Conservation (phyloP, 352 stramenopile genomes). For the Pythium insidiosum region DNA sequence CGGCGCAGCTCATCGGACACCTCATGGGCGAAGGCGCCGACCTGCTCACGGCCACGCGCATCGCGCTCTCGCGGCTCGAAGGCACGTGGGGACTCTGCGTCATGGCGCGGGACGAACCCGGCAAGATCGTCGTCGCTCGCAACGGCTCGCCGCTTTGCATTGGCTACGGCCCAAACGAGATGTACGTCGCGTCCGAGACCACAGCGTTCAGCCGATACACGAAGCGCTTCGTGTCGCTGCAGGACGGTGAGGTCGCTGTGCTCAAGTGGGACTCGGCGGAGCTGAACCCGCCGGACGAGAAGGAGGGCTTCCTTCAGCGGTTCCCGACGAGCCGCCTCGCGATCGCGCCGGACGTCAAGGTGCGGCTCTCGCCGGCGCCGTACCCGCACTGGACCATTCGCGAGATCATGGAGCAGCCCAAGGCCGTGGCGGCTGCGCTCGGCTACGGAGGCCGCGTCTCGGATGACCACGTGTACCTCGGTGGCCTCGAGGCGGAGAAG, state of each 20-base stretch:
- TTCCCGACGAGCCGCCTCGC: constrained; percentile 87
- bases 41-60: constrained; percentile 83
- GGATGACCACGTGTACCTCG: constrained; percentile 90
- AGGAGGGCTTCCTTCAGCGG: constrained; percentile 71
- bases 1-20: constrained; percentile 95
- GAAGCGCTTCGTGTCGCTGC: constrained; percentile 97
- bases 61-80: constrained; percentile 88
- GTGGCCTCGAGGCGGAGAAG: constrained; percentile 89
- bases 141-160: constrained; percentile 94
- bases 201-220: constrained; percentile 93
- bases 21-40: constrained; percentile 82
- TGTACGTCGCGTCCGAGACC: constrained; percentile 96
- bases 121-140: constrained; percentile 96
- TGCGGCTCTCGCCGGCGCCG: constrained; percentile 89
- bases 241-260: constrained; percentile 94
- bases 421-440: constrained; percentile 91
- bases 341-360: constrained; percentile 91
- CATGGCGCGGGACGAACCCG: constrained; percentile 86
- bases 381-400: constrained; percentile 97
- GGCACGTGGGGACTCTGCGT: constrained; percentile 96
- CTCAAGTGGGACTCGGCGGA: constrained; percentile 90
- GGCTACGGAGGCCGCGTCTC: constrained; percentile 93
- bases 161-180: constrained; percentile 88
- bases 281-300: constrained; percentile 83
- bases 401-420: constrained; percentile 95